A percentile compares a stretch with the other conserved stretches of the same genome.
These are phyloP conservation scores for Glycyrrhiza uralensis DNA, from an alignment of 306 rosid genomes.

Conservation along the genomic window DNA sequence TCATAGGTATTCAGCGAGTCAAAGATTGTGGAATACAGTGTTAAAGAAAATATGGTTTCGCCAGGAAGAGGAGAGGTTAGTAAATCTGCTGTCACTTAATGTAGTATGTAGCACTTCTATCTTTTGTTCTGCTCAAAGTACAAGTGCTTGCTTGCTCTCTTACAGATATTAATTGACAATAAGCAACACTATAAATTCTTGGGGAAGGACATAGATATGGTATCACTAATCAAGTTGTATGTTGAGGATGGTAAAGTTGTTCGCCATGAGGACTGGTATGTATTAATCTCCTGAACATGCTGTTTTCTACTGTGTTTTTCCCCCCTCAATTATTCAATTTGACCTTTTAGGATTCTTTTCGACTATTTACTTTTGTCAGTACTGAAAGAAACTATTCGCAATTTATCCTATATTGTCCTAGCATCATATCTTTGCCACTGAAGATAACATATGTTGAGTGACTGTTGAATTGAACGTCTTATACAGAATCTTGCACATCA, in stretches of 20 bases:
- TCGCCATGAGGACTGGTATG: constrained; percentile 89
- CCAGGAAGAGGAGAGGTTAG: constrained; percentile 76
- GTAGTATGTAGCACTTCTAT: background rate
- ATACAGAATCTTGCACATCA: background rate
- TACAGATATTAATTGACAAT: constrained; percentile 61
- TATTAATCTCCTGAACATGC: background rate
- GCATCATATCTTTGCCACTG: background rate
- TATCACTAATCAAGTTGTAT: constrained; percentile 68
- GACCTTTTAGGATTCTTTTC: background rate
- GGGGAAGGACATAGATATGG: constrained; percentile 69
- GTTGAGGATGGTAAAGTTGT: constrained; percentile 65
- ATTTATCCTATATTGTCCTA: background rate
- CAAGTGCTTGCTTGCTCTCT: constrained; percentile 19
- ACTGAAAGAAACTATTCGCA: background rate
- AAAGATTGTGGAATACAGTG: constrained; percentile 65
- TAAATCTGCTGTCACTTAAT: constrained; percentile 14
- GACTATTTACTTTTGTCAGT: background rate
- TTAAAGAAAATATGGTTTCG: constrained; percentile 58
- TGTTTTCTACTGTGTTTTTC: background rate
- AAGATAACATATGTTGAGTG: background rate
- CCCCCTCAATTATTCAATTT: background rate
- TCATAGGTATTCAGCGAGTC: constrained; percentile 71
- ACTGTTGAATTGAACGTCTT: background rate
- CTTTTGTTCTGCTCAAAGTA: background rate
- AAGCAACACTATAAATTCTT: constrained; percentile 67